phyloP scores from a whole-genome alignment of 345 rosid species.

The Erucastrum elatum region DNA sequence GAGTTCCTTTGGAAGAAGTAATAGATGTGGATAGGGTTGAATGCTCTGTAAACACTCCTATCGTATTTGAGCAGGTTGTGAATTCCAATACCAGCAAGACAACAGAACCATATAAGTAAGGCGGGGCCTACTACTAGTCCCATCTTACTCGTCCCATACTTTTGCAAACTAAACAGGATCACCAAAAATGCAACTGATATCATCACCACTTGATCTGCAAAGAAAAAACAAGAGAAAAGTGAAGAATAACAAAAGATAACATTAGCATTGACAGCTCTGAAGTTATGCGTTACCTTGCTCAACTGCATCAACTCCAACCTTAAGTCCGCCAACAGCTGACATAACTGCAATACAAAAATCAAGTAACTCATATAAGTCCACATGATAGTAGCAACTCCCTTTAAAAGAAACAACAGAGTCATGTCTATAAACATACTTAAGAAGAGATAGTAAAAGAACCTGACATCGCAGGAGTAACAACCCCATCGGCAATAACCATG shows the following conservation, averaged over 20 bases:
- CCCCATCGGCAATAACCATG: conserved; percentile 98
- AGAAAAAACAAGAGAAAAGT: conserved; percentile 36
- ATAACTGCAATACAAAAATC: conserved; percentile 60
- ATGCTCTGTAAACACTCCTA: conserved; percentile 73
- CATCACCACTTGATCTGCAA: conserved; percentile 92
- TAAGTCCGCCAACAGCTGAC: conserved; percentile 97
- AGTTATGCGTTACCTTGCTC: conserved; percentile 55
- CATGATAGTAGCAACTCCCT: background rate
- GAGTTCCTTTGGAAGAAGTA: conserved; percentile 88
- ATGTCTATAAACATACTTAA: conserved; percentile 26
- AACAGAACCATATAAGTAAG: conserved; percentile 93
- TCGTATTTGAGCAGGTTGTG: conserved; percentile 82
- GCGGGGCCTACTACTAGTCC: conserved; percentile 96
- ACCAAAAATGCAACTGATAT: conserved; percentile 89
- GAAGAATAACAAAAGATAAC: background rate
- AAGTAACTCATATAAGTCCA: conserved; percentile 14
- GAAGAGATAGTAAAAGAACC: conserved; percentile 49
- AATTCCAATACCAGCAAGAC: conserved; percentile 87
- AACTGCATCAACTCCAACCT: conserved; percentile 77
- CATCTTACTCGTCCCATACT: conserved; percentile 98
- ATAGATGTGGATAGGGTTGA: conserved; percentile 90
- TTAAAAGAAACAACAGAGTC: background rate
- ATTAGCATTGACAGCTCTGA: conserved; percentile 2
- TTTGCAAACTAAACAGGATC: conserved; percentile 92
- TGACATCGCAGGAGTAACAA: conserved; percentile 98